Conservation (phyloP, 345 rosid genomes). For the Eucalyptus viminalis region DNA sequence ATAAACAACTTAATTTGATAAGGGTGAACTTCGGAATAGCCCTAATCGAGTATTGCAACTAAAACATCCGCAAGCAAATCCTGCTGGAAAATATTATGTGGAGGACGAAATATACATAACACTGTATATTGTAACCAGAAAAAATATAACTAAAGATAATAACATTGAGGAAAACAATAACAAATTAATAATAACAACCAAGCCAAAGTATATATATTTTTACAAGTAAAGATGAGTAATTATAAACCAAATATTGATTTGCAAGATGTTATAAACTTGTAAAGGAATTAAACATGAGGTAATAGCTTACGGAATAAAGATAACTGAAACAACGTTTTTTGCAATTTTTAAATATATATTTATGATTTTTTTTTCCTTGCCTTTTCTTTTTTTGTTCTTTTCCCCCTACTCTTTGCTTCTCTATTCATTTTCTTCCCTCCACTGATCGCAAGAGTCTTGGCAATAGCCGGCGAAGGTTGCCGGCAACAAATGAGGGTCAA, state of each 20-base stretch:
- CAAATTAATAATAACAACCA: no score
- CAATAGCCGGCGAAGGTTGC: background rate
- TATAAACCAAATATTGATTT: no score
- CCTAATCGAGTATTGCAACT: background rate
- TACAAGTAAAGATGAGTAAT: background rate
- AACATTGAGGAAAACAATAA: background rate
- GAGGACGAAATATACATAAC: background rate
- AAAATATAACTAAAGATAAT: no score
- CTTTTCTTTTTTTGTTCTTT: background rate
- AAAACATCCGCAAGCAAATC: background rate
- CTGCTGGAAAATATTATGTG: background rate
- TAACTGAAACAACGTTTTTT: background rate
- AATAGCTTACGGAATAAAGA: background rate
- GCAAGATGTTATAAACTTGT: background rate
- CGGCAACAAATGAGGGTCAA: background rate
- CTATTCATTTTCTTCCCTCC: background rate
- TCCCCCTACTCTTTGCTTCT: background rate
- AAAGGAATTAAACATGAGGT: background rate
- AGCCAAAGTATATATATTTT: background rate
- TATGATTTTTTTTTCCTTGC: background rate
- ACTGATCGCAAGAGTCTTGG: background rate
- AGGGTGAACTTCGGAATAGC: background rate
- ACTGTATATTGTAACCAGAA: background rate
- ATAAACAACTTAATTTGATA: no score
- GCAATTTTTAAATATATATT: background rate